phyloP scores from a whole-genome alignment of 140 eudicot species.

The Erigeron philadelphicus region DNA sequence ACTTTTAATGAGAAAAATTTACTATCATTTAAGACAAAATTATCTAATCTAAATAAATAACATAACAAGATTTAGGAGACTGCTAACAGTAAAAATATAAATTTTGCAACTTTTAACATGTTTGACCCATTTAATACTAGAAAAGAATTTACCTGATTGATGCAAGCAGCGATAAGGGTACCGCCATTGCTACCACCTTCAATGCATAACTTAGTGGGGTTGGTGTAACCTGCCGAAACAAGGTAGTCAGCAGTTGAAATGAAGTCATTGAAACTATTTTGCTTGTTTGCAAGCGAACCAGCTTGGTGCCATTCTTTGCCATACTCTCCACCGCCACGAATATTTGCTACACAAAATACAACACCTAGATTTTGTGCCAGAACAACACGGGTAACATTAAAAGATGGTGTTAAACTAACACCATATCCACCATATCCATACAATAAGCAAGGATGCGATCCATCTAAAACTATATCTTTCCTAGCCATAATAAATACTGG shows the following conservation, averaged over 20 bases:
- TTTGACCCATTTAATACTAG: background rate
- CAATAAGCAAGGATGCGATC: conserved; percentile 83
- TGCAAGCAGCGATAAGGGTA: conserved; percentile 79
- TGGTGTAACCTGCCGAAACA: conserved; percentile 70
- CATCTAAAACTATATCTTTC: conserved; percentile 63
- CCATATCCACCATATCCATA: conserved; percentile 89
- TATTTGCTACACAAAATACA: conserved; percentile 67
- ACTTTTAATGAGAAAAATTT: no score
- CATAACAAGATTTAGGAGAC: background rate
- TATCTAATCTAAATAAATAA: background rate
- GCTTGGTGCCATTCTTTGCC: conserved; percentile 97
- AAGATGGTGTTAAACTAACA: conserved; percentile 73
- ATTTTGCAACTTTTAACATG: background rate
- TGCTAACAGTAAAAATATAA: background rate
- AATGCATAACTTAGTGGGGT: conserved; percentile 68
- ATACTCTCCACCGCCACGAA: conserved; percentile 99
- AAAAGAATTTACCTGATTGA: conserved; percentile 58
- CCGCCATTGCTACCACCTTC: conserved; percentile 99
- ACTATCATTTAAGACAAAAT: no score
- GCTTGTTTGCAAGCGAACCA: conserved; percentile 70
- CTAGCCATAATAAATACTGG: conserved; percentile 69
- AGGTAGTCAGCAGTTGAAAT: conserved; percentile 75
- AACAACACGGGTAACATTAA: conserved; percentile 53
- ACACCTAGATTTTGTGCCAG: conserved; percentile 55
- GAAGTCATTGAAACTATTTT: conserved; percentile 85